Evolutionary conservation across 306 rosid species (phyloP).

Genomic region (Prunus mume): DNA sequence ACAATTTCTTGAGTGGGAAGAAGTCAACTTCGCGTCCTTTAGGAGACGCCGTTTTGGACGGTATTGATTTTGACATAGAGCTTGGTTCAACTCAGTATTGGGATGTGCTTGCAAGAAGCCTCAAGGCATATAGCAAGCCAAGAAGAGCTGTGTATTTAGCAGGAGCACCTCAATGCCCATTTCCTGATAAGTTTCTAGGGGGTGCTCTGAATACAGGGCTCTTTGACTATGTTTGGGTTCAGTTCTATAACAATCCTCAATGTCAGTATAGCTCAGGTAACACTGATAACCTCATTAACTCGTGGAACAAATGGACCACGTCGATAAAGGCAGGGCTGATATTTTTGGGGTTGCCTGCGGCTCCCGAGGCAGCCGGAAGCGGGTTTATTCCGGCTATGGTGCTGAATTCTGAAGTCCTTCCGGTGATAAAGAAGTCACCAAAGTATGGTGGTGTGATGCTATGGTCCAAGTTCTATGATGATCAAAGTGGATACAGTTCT

Average conservation of each 20-base stretch:
- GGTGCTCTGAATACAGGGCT: conserved; percentile 48
- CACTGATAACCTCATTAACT: conserved; percentile 43
- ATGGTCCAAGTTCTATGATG: conserved; percentile 63
- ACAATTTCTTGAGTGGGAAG: conserved; percentile 68
- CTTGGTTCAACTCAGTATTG: conserved; percentile 44
- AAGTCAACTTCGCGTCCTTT: conserved; percentile 54
- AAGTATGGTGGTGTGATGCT: conserved; percentile 84
- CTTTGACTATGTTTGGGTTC: conserved; percentile 60
- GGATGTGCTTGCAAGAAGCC: conserved; percentile 43
- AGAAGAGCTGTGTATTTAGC: conserved; percentile 42
- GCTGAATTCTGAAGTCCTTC: conserved; percentile 49
- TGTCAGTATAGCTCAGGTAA: conserved; percentile 49
- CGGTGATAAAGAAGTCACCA: conserved; percentile 42
- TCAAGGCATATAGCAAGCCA: conserved; percentile 24
- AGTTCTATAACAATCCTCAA: conserved; percentile 35
- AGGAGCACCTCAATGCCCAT: conserved; percentile 85
- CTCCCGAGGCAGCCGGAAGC: conserved; percentile 55
- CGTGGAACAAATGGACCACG: conserved; percentile 59
- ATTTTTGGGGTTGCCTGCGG: conserved; percentile 67
- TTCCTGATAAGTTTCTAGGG: conserved; percentile 54
- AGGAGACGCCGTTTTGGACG: conserved; percentile 66
- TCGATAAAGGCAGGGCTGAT: conserved; percentile 23
- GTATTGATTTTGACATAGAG: conserved; percentile 75
- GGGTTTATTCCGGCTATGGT: conserved; percentile 55
- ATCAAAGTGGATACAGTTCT: conserved; percentile 46